Evolutionary conservation across 805 yeast genomes (phyloP).

Genomic region (Phaffomyces thermotolerans): DNA sequence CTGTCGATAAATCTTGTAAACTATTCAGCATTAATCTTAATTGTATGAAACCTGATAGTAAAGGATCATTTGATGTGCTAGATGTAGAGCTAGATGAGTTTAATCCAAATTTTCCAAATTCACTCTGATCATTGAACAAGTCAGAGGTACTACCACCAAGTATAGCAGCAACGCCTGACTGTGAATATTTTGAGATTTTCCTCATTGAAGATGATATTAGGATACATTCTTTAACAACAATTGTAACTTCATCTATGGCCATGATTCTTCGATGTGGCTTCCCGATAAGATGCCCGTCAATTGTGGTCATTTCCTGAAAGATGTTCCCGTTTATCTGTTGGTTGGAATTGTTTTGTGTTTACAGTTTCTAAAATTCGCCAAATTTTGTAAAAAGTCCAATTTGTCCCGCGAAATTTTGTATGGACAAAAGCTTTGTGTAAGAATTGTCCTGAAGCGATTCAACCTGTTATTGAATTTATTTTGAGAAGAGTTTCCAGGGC

Average conservation of each 20-base stretch:
- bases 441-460: too few relatives aligned
- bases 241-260: constrained; percentile 70
- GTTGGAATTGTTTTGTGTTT: not conserved
- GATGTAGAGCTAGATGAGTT: constrained; percentile 9
- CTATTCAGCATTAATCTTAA: constrained; percentile 64
- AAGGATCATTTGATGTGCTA: constrained; percentile 44
- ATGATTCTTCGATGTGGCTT: constrained; percentile 5
- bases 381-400: not conserved
- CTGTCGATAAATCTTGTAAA: constrained; percentile 39
- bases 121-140: constrained; percentile 41
- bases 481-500: too few relatives aligned
- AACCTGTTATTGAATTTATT: too few relatives aligned
- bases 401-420: not conserved
- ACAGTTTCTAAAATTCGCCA: not conserved
- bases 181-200: constrained; percentile 69
- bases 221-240: constrained; percentile 84
- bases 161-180: constrained; percentile 79
- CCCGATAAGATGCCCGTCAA: constrained; percentile 2
- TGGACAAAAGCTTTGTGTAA: too few relatives aligned
- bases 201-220: constrained; percentile 85
- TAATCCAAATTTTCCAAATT: constrained; percentile 24
- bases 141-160: constrained; percentile 54
- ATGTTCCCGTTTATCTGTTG: not conserved
- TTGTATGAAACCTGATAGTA: constrained; percentile 73
- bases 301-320: constrained; percentile 1